Conservation (phyloP, 2,329 filamentous ascomycete species). For the Trichoderma simmonsii region DNA sequence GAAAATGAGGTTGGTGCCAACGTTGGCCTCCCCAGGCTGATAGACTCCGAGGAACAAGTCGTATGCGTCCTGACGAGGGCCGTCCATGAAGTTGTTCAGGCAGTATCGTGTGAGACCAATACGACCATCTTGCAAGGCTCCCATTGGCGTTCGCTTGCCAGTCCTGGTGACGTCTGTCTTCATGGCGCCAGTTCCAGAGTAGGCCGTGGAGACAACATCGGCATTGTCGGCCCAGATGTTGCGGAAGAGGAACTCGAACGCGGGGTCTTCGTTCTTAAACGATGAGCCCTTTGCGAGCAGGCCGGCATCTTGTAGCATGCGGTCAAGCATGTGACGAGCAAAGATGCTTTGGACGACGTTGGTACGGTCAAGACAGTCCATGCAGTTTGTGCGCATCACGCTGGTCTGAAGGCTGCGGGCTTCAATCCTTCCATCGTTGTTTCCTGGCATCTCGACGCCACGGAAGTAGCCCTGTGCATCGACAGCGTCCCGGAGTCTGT, state of each 20-base stretch:
- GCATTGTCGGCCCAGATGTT: conserved; percentile 99
- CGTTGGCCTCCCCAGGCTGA: conserved; percentile 67
- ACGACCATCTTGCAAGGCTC: conserved; percentile 79
- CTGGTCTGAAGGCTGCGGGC: conserved; percentile 78
- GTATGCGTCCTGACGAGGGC: conserved; percentile 90
- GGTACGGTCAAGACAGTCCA: conserved; percentile 97
- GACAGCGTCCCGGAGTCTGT: conserved; percentile 74
- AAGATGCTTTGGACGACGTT: conserved; percentile 99
- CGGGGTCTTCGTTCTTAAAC: conserved; percentile 71
- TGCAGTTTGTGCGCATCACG: conserved; percentile 96
- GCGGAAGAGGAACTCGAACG: conserved; percentile 88
- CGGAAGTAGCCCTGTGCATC: conserved; percentile 86
- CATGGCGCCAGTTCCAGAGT: conserved; percentile 93
- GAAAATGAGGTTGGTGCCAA: conserved; percentile 73
- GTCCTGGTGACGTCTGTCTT: conserved; percentile 98
- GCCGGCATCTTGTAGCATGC: conserved; percentile 82
- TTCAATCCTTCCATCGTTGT: conserved; percentile 68
- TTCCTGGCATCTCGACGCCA: conserved; percentile 78
- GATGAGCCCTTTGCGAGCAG: conserved; percentile 72
- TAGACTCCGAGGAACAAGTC: conserved; percentile 91
- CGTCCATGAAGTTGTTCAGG: conserved; percentile 91
- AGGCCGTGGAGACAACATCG: conserved; percentile 87
- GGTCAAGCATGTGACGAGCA: conserved; percentile 81
- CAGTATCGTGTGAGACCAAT: conserved; percentile 89
- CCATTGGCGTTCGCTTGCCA: conserved; percentile 79